These are phyloP conservation scores for Aspergillus brunneoviolaceus DNA, from an alignment of 2,329 filamentous ascomycete species.

Conservation along the genomic window DNA sequence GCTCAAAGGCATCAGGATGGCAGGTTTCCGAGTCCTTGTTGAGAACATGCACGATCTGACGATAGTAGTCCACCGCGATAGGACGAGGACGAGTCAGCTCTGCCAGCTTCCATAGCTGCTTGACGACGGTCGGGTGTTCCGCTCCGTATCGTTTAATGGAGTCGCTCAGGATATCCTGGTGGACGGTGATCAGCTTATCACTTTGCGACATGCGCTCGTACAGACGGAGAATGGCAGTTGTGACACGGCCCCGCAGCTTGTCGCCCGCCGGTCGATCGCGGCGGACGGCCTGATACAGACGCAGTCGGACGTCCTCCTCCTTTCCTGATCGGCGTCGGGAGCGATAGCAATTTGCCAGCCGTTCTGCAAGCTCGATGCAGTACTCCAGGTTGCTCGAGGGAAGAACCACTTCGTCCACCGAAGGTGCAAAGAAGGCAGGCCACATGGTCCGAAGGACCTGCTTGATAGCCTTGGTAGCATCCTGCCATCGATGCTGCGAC, in stretches of 20 bases:
- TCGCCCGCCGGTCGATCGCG: constrained; percentile 30
- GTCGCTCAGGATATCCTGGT: constrained; percentile 40
- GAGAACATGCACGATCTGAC: constrained; percentile 33
- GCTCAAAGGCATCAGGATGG: constrained; percentile 40
- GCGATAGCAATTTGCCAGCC: constrained; percentile 47
- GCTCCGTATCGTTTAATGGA: constrained; percentile 34
- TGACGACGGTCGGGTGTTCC: constrained; percentile 36
- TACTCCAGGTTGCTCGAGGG: constrained; percentile 44
- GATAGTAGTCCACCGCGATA: constrained; percentile 39
- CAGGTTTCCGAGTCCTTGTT: constrained; percentile 38
- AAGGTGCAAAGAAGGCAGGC: constrained; percentile 48
- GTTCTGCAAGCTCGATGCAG: constrained; percentile 49
- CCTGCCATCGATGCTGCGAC: constrained; percentile 48
- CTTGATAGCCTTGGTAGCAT: constrained; percentile 49
- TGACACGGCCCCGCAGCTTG: constrained; percentile 28
- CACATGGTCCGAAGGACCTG: constrained; percentile 48
- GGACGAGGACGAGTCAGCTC: constrained; percentile 36
- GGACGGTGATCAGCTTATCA: constrained; percentile 36
- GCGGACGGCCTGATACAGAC: constrained; percentile 37
- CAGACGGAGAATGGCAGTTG: constrained; percentile 29
- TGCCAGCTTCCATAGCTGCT: constrained; percentile 37
- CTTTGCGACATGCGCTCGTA: constrained; percentile 31
- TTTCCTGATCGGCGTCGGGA: constrained; percentile 33
- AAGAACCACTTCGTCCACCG: constrained; percentile 46
- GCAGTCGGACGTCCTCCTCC: constrained; percentile 36